Percentiles rank a stretch among this genome's conserved stretches.
Evolutionary conservation across 805 yeast species (phyloP).

Genomic region (Sugiyamaella qingdaonensis): DNA sequence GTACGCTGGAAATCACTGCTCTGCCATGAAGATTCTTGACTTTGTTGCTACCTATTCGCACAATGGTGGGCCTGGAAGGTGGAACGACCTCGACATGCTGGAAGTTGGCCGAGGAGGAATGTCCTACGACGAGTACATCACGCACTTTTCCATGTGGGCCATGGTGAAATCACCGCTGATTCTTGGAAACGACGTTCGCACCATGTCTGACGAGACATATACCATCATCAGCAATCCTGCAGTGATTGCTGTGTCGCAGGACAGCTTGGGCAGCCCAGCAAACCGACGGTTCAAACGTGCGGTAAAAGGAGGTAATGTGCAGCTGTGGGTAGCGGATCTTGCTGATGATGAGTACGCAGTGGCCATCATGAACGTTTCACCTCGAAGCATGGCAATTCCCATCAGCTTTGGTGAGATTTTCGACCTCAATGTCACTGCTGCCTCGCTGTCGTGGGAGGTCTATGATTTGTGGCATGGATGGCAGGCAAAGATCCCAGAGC

Average conservation of each 20-base stretch:
- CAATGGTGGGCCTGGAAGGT: slow-evolving; percentile 23
- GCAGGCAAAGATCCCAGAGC: background rate
- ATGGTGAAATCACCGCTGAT: slow-evolving; percentile 28
- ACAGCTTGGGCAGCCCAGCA: slow-evolving; percentile 13
- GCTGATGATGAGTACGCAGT: slow-evolving; percentile 7
- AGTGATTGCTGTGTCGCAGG: slow-evolving; percentile 25
- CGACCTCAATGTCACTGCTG: background rate
- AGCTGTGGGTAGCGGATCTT: slow-evolving; percentile 8
- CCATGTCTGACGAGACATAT: slow-evolving; percentile 21
- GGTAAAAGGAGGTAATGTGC: background rate
- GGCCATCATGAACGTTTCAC: slow-evolving; percentile 4
- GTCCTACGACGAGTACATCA: slow-evolving; percentile 25
- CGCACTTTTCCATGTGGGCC: slow-evolving; percentile 32
- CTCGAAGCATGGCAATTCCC: background rate
- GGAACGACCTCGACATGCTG: slow-evolving; percentile 30
- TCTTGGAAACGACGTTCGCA: slow-evolving; percentile 27
- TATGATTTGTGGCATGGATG: slow-evolving; percentile 7
- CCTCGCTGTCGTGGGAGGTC: slow-evolving; percentile 2
- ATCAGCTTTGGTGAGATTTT: slow-evolving; percentile 5
- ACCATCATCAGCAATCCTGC: slow-evolving; percentile 17
- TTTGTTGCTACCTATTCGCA: slow-evolving; percentile 26
- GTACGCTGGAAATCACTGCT: slow-evolving; percentile 25
- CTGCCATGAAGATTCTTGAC: slow-evolving; percentile 23
- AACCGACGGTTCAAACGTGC: background rate
- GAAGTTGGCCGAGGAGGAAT: slow-evolving; percentile 29